Evolutionary conservation across 139 green algal species (phyloP).

Genomic region (Pseudopediastrum boryanum): DNA sequence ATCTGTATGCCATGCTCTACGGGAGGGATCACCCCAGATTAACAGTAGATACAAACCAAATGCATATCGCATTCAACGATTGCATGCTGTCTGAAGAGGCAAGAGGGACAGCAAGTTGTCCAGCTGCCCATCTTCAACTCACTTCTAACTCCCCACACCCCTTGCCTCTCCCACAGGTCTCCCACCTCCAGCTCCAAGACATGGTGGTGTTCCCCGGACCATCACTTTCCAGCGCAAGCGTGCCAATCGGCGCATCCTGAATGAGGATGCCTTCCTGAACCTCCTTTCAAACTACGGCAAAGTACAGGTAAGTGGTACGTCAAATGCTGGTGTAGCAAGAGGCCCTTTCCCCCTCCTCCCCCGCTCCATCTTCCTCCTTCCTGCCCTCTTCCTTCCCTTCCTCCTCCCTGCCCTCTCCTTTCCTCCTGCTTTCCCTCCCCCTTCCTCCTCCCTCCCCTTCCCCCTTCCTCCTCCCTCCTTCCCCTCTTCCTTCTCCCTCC

Average conservation of each 20-base stretch:
- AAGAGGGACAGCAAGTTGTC: too few species aligned
- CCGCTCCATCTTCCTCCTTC: not conserved
- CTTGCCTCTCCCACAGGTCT: conserved; percentile 45
- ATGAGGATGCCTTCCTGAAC: conserved; percentile 70
- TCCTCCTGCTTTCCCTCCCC: not conserved
- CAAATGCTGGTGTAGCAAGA: not conserved
- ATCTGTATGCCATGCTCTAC: too few species aligned
- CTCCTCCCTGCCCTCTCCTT: not conserved
- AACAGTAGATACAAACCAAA: too few species aligned
- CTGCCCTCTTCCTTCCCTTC: not conserved
- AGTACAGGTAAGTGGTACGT: conserved; percentile 32
- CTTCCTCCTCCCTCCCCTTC: too few species aligned
- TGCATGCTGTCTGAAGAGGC: too few species aligned
- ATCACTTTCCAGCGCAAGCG: conserved; percentile 88
- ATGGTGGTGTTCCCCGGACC: conserved; percentile 47
- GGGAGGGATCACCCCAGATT: too few species aligned
- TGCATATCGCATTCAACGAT: too few species aligned
- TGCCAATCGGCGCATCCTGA: conserved; percentile 84
- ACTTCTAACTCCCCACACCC: not conserved
- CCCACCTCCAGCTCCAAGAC: conserved; percentile 33
- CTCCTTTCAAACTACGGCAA: conserved; percentile 74
- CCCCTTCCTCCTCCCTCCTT: too few species aligned
- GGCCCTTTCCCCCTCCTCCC: not conserved
- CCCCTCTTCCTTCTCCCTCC: too few species aligned
- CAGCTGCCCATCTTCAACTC: not conserved